A percentile compares a stretch with the other conserved stretches of the same genome.
phyloP scores from a whole-genome alignment of 768 basidiomycete species.

The Gymnopilus dilepis region DNA sequence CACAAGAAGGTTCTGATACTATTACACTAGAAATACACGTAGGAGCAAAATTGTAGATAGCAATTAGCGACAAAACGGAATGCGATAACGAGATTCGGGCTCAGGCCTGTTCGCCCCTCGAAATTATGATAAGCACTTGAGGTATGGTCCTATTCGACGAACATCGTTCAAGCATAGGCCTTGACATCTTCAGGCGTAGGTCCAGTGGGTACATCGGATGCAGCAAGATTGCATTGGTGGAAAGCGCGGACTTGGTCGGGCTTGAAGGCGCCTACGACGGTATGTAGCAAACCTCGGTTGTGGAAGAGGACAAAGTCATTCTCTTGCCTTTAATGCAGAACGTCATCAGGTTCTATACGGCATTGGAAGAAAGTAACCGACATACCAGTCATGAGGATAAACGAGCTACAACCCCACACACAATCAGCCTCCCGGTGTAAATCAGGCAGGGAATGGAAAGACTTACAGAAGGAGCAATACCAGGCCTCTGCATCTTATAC shows the following conservation, averaged over 20 bases:
- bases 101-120: no score
- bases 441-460: not conserved
- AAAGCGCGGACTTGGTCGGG: slow-evolving; percentile 73
- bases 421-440: not conserved
- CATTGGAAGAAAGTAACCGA: not conserved
- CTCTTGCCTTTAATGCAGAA: slow-evolving; percentile 38
- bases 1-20: no score
- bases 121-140: no score
- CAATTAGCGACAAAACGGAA: no score
- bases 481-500: slow-evolving; percentile 89
- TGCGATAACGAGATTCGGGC: no score
- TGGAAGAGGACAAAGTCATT: slow-evolving; percentile 86
- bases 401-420: slow-evolving; percentile 53
- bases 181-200: slow-evolving; percentile 71
- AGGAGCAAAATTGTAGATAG: no score
- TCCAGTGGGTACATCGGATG: slow-evolving; percentile 71
- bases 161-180: slow-evolving; percentile 52
- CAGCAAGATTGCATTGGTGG: slow-evolving; percentile 90
- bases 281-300: slow-evolving; percentile 82
- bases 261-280: slow-evolving; percentile 79
- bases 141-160: no score
- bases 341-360: no score
- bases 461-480: slow-evolving; percentile 77
- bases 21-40: no score
- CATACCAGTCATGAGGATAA: slow-evolving; percentile 88